Evolutionary conservation across 768 basidiomycete species (phyloP), one percentile per base, ranked within the genome.

Genomic region (Kwoniella heveanensis): DNA sequence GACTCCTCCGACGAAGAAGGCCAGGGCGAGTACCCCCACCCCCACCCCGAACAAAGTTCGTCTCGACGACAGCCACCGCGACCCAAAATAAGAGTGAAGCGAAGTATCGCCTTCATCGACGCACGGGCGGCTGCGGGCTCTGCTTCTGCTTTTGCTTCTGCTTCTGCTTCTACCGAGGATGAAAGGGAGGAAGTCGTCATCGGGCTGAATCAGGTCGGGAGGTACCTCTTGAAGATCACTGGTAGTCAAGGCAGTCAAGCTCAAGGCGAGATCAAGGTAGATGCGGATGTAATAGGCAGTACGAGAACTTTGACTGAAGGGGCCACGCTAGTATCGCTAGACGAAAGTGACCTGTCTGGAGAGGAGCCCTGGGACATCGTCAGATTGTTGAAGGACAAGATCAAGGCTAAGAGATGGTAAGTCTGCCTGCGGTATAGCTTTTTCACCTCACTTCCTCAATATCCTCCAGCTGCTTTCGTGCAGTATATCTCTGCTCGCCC

Each of bases 1-100:
- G 76, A 77, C 47, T 74, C 73, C 0, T 72, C 71, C n/a, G 76
- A 77, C 48, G 76, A 77, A 65, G 76, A 77, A 59, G 73, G 73
- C 17, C 73, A 74, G 57, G 73, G 73, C 3, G 46, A 44, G 10
- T 77, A 77, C 52, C 55, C 67, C 13, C 32, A 32, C 29, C 46
- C n/a, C 24, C 32, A 12, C 36, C 21, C 15, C 7, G 32, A 47
- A 49, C 54, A 64, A 19, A 56, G 50, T 24, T 26, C 64, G 10
- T 54, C 62, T 8, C 59, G 36, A 19, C 59, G 36, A 19, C 5
- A 32, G 5, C 59, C 25, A 19, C 62, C 66, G 2, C 3, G 26
- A 46, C 48, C 60, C 6, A 68, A 64, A 52, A 21, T 55, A n/a
- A 21, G 51, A 22, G 21, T 54, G 12, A 47, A 48, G 37, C 36